Percentiles rank a stretch among this genome's conserved stretches.
phyloP scores from a whole-genome alignment of 2,329 filamentous ascomycete genomes.

The Exophiala calicioides region DNA sequence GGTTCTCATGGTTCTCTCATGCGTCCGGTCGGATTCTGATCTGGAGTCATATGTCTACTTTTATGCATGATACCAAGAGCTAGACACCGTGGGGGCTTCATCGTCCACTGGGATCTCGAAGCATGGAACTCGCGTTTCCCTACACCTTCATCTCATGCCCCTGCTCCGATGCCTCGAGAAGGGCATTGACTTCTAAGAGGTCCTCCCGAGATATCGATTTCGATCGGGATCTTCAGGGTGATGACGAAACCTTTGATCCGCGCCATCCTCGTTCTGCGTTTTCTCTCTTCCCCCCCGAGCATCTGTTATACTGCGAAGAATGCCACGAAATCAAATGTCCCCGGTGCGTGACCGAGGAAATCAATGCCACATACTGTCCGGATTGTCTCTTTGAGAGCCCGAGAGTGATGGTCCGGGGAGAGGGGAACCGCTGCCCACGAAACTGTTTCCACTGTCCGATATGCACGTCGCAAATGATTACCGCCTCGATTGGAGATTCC shows the following conservation, averaged over 20 bases:
- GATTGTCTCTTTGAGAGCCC: conserved; percentile 95
- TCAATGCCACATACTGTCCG: conserved; percentile 92
- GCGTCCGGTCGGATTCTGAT: too few relatives aligned
- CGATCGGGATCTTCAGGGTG: conserved; percentile 60
- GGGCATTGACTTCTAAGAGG: conserved; percentile 24
- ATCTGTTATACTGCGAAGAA: conserved; percentile 94
- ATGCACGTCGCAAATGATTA: conserved; percentile 76
- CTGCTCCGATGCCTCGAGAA: conserved; percentile 47
- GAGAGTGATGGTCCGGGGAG: conserved; percentile 85
- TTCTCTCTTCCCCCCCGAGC: conserved; percentile 88
- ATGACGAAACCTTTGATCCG: conserved; percentile 82
- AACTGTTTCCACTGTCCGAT: conserved; percentile 95
- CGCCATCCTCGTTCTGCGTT: conserved; percentile 82
- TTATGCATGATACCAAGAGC: too few relatives aligned
- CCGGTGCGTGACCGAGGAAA: conserved; percentile 87
- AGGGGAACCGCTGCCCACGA: conserved; percentile 90
- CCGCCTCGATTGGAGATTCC: conserved; percentile 57
- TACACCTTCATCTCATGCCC: conserved; percentile 67
- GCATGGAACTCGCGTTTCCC: conserved; percentile 60
- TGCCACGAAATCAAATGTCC: conserved; percentile 95
- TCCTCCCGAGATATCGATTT: conserved; percentile 33
- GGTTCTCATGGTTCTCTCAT: too few relatives aligned
- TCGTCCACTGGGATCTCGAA: neutral
- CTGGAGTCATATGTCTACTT: too few relatives aligned
- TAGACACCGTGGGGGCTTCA: neutral